phyloP scores from a whole-genome alignment of 1,284 basidiomycete genomes.

The Fomitopsis betulina region DNA sequence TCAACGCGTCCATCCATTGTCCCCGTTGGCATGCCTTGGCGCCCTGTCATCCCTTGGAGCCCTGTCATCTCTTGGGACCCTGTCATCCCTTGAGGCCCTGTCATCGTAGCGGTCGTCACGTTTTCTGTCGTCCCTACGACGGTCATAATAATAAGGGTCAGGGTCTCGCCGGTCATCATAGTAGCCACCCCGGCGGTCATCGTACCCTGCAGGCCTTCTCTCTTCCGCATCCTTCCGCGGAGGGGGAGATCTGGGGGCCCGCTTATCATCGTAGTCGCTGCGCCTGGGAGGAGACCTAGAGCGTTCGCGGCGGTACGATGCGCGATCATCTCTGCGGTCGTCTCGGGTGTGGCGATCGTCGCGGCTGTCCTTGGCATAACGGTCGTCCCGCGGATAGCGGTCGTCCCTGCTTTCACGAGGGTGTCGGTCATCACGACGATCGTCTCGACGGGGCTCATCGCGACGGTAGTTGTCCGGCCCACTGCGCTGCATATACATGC shows the following conservation, averaged over 20 bases:
- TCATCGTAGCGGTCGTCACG: conserved; percentile 74
- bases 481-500: conserved; percentile 41
- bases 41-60: conserved; percentile 74
- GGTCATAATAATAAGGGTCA: conserved; percentile 77
- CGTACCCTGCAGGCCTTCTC: conserved; percentile 81
- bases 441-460: conserved; percentile 33
- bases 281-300: conserved; percentile 68
- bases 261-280: conserved; percentile 57
- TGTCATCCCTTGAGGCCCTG: conserved; percentile 60
- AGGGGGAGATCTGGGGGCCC: conserved; percentile 76
- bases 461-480: conserved; percentile 70
- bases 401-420: conserved; percentile 38
- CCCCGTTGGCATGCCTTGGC: conserved; percentile 66
- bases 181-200: conserved; percentile 71
- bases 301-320: conserved; percentile 58
- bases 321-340: conserved; percentile 41
- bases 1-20: conserved; percentile 40
- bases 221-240: conserved; percentile 72
- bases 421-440: conserved; percentile 44
- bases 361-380: conserved; percentile 25
- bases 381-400: conserved; percentile 38
- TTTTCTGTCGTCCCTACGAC: conserved; percentile 74
- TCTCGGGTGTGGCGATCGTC: conserved; percentile 52
- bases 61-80: too few relatives aligned
- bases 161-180: conserved; percentile 71